Percentiles rank a stretch among this genome's conserved stretches.
These are phyloP conservation scores for Aspergillus latus DNA, from an alignment of 2,329 filamentous ascomycete genomes.

Conservation along the genomic window DNA sequence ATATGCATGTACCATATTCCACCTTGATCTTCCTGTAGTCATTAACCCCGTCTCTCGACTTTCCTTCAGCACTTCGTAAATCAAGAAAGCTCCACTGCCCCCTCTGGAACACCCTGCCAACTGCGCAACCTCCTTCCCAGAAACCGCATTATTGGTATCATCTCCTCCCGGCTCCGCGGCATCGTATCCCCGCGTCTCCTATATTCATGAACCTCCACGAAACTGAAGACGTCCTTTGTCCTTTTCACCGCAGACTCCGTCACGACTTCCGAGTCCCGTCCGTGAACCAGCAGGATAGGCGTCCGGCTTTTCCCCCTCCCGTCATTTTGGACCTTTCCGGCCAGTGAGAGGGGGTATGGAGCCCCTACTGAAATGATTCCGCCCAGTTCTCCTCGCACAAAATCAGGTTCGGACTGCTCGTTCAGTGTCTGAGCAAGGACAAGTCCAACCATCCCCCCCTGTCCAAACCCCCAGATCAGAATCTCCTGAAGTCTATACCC, in stretches of 20 bases:
- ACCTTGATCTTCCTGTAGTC: not conserved
- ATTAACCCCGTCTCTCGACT: not conserved
- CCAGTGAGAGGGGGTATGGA: constrained; percentile 40
- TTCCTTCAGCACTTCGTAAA: not conserved
- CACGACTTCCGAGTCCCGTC: constrained; percentile 50
- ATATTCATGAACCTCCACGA: constrained; percentile 69
- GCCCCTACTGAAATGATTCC: constrained; percentile 47
- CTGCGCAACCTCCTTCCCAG: constrained; percentile 48
- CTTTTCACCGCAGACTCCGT: constrained; percentile 64
- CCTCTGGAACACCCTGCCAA: constrained; percentile 47
- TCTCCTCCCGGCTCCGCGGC: constrained; percentile 81
- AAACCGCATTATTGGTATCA: constrained; percentile 86
- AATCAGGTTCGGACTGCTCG: not conserved
- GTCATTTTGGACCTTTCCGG: constrained; percentile 23
- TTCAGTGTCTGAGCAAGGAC: constrained; percentile 49
- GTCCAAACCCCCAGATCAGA: constrained; percentile 65
- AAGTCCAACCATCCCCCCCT: constrained; percentile 64
- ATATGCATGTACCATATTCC: constrained; percentile 15
- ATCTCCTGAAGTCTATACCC: constrained; percentile 64
- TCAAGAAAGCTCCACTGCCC: constrained; percentile 43
- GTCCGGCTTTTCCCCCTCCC: constrained; percentile 37
- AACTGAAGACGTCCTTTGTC: constrained; percentile 65
- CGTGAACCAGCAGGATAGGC: constrained; percentile 44
- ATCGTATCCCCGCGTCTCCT: constrained; percentile 71
- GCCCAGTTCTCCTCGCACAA: constrained; percentile 24